Conservation (phyloP, 192 early-diverging fungal species). For the Chytriomyces sp. region DNA sequence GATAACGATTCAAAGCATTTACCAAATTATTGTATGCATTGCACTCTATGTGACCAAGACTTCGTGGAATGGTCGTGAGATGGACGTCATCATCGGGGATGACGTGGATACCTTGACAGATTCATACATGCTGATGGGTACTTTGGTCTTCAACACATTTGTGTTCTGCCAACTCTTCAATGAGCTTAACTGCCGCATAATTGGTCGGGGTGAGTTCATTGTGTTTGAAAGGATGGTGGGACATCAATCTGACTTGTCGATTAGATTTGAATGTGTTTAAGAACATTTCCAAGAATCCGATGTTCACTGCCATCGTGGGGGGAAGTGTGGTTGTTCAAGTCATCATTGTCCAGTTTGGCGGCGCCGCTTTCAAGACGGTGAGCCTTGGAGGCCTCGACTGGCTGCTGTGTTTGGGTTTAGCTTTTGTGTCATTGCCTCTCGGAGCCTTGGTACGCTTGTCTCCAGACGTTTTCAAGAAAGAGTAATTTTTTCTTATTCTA, state of each 20-base stretch:
- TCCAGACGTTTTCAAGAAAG: slow-evolving; percentile 62
- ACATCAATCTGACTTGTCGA: neutral
- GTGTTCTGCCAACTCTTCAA: slow-evolving; percentile 96
- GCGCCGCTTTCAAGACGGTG: slow-evolving; percentile 77
- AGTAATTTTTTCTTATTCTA: slow-evolving; percentile 17
- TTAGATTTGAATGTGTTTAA: slow-evolving; percentile 84
- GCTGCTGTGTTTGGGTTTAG: slow-evolving; percentile 79
- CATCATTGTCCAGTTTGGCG: slow-evolving; percentile 90
- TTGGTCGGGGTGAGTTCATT: slow-evolving; percentile 64
- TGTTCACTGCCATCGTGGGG: slow-evolving; percentile 80
- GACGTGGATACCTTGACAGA: slow-evolving; percentile 9
- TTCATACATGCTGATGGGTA: slow-evolving; percentile 34
- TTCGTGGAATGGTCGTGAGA: neutral
- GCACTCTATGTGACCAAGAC: slow-evolving; percentile 33
- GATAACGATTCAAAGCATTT: slow-evolving; percentile 88
- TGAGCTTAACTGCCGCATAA: slow-evolving; percentile 88
- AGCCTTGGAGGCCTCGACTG: slow-evolving; percentile 73
- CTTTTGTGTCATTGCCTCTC: slow-evolving; percentile 77
- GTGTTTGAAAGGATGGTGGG: neutral
- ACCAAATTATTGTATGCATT: slow-evolving; percentile 82
- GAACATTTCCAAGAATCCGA: slow-evolving; percentile 72
- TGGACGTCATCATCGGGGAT: slow-evolving; percentile 21
- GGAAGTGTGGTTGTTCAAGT: slow-evolving; percentile 77
- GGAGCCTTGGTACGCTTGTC: slow-evolving; percentile 85
- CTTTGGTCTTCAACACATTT: slow-evolving; percentile 93